These are phyloP conservation scores for Dactylellina parvicollis DNA, from an alignment of 2,329 filamentous ascomycete species.

Conservation along the genomic window DNA sequence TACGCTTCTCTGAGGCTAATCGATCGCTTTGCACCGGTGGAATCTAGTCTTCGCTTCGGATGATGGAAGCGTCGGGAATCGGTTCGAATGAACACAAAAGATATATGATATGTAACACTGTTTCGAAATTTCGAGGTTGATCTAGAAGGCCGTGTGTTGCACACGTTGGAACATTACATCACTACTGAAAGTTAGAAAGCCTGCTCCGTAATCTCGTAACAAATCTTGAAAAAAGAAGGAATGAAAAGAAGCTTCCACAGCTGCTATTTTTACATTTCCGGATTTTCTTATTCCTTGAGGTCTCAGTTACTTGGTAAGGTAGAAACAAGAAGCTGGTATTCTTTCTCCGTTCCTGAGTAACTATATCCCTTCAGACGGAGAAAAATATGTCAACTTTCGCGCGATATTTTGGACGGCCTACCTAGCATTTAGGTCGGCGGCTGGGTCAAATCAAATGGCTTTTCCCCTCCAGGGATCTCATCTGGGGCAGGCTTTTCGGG, in stretches of 20 bases:
- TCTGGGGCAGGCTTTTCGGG: conserved; percentile 48
- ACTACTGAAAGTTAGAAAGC: not conserved
- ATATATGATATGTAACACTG: too few species aligned
- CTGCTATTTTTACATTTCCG: not conserved
- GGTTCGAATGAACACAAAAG: too few species aligned
- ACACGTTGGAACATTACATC: not conserved
- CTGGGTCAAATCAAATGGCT: not conserved
- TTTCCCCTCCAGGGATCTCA: conserved; percentile 2
- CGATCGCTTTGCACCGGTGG: too few species aligned
- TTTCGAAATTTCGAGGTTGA: too few species aligned
- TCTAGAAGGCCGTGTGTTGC: too few species aligned
- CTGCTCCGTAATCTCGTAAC: not conserved
- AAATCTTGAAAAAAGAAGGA: not conserved
- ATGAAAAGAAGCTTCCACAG: not conserved
- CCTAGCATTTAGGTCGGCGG: not conserved
- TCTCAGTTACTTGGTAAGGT: too few species aligned
- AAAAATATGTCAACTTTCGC: not conserved
- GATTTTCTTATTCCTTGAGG: not conserved
- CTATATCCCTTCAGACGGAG: conserved; percentile 13
- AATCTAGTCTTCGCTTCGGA: too few species aligned
- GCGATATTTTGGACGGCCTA: conserved; percentile 8
- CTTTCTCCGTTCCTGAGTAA: conserved; percentile 1
- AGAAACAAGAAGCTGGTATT: not conserved
- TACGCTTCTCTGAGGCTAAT: too few species aligned
- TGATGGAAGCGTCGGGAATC: too few species aligned